A percentile compares a stretch with the other conserved stretches of the same genome.
These are phyloP conservation scores for Cucurbita argyrosperma DNA, from an alignment of 306 rosid genomes.

Conservation along the genomic window DNA sequence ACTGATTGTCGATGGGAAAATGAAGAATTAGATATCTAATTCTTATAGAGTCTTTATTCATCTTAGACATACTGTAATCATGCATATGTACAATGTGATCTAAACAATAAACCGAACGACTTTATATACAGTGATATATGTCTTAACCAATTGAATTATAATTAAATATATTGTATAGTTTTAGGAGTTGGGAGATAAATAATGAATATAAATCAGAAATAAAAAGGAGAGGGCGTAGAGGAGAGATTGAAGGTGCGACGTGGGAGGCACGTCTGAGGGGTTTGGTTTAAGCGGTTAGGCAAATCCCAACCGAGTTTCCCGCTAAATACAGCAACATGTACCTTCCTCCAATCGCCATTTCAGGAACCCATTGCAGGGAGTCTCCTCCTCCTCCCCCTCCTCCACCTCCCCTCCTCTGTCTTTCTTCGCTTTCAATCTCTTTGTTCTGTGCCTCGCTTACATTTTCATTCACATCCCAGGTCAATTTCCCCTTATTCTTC, in stretches of 20 bases:
- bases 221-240: not conserved
- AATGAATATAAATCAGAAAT: too few relatives aligned
- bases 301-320: not conserved
- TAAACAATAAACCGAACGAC: not conserved
- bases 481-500: not conserved
- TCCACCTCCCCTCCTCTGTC: not conserved
- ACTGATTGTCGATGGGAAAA: not conserved
- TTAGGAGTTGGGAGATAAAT: too few relatives aligned
- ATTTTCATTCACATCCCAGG: not conserved
- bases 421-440: not conserved
- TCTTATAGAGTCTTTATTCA: not conserved
- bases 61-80: not conserved
- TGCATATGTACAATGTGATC: not conserved
- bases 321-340: not conserved
- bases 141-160: too few relatives aligned
- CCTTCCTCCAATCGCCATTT: slow-evolving; percentile 6
- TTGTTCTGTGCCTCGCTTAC: not conserved
- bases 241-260: slow-evolving; percentile 14
- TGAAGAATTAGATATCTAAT: not conserved
- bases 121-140: too few relatives aligned
- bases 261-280: slow-evolving; percentile 9
- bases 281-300: slow-evolving; percentile 5
- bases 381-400: not conserved
- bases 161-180: too few relatives aligned
- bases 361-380: not conserved